These are phyloP conservation scores for Fusarium avenaceum DNA, from an alignment of 2,329 filamentous ascomycete genomes.

Conservation along the genomic window DNA sequence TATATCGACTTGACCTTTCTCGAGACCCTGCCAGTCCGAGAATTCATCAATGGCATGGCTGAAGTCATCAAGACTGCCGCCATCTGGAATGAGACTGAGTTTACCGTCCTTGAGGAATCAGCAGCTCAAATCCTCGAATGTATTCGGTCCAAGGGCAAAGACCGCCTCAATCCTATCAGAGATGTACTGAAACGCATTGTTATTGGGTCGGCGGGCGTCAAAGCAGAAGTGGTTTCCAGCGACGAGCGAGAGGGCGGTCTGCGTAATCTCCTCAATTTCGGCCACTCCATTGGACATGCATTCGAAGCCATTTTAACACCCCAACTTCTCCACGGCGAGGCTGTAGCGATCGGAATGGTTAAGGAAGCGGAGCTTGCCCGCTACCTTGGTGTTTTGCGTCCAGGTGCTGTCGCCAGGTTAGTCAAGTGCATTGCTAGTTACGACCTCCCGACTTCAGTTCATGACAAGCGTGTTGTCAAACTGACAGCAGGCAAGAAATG, in stretches of 20 bases:
- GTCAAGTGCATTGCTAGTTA: slow-evolving; percentile 96
- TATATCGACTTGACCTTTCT: slow-evolving; percentile 96
- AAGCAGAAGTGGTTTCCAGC: slow-evolving; percentile 92
- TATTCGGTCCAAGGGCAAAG: slow-evolving; percentile 54
- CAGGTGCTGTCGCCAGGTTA: slow-evolving; percentile 88
- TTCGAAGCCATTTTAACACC: slow-evolving; percentile 96
- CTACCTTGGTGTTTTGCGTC: slow-evolving; percentile 86
- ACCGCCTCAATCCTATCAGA: slow-evolving; percentile 78
- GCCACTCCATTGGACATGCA: slow-evolving; percentile 97
- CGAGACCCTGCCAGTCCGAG: slow-evolving; percentile 87
- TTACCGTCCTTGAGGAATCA: slow-evolving; percentile 85
- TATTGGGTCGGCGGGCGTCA: slow-evolving; percentile 89
- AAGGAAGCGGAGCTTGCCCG: slow-evolving; percentile 96
- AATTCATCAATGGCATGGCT: slow-evolving; percentile 99
- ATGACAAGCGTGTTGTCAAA: slow-evolving; percentile 85
- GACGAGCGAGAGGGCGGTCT: slow-evolving; percentile 96
- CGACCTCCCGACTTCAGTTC: slow-evolving; percentile 85
- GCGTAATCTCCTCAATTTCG: slow-evolving; percentile 95
- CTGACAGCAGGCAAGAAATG: slow-evolving; percentile 89
- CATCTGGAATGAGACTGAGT: slow-evolving; percentile 93
- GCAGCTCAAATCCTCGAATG: slow-evolving; percentile 77
- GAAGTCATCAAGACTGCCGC: slow-evolving; percentile 98
- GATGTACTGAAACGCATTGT: slow-evolving; percentile 83
- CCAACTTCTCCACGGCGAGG: slow-evolving; percentile 94
- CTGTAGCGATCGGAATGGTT: slow-evolving; percentile 97